Conservation (phyloP, 108 stramenopile species). For the Cyclotella baltica region DNA sequence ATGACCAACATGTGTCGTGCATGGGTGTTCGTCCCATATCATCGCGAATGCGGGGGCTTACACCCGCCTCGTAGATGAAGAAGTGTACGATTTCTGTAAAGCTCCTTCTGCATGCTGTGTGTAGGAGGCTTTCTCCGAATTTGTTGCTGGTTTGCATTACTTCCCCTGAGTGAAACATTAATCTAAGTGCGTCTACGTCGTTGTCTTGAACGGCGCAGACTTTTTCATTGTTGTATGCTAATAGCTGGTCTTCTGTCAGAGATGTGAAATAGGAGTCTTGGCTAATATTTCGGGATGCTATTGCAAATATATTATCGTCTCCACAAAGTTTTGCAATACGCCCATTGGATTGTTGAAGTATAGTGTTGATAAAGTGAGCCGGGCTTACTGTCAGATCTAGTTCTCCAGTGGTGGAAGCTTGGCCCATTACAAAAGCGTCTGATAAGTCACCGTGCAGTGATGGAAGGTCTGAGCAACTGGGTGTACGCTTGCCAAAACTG, state of each 20-base stretch:
- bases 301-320: conserved; percentile 31
- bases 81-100: conserved; percentile 56
- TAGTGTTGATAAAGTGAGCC: conserved; percentile 36
- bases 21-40: conserved; percentile 79
- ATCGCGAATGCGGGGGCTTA: conserved; percentile 58
- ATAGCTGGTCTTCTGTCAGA: conserved; percentile 28
- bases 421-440: conserved; percentile 18
- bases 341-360: conserved; percentile 46
- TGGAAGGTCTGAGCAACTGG: conserved; percentile 31
- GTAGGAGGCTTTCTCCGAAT: conserved; percentile 79
- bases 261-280: conserved; percentile 41
- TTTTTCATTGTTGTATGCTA: conserved; percentile 56
- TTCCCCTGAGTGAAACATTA: conserved; percentile 56
- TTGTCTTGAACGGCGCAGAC: conserved; percentile 60
- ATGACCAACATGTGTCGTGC: conserved; percentile 83
- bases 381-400: conserved; percentile 47
- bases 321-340: conserved; percentile 27
- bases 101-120: conserved; percentile 79
- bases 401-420: conserved; percentile 34
- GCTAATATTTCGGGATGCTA: conserved; percentile 15
- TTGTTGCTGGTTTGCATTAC: conserved; percentile 70
- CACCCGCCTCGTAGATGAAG: conserved; percentile 62
- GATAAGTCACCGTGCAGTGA: conserved; percentile 7
- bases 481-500: too few species aligned
- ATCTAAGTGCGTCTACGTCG: conserved; percentile 61